A percentile compares a stretch with the other conserved stretches of the same genome.
phyloP scores from a whole-genome alignment of 805 yeast species.

The Yamadazyma sp. region DNA sequence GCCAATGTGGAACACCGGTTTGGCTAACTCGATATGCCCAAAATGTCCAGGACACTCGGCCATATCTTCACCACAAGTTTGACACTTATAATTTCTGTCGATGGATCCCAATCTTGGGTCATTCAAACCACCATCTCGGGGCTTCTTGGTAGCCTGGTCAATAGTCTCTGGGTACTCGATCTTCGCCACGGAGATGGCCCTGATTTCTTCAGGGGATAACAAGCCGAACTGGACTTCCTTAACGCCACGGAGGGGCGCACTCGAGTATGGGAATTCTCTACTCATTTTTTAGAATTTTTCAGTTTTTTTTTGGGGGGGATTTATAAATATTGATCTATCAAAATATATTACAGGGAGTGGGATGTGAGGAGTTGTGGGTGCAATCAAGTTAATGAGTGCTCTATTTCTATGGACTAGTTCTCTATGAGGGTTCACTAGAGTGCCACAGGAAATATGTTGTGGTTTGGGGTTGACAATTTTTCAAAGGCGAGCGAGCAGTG shows the following conservation, averaged over 20 bases:
- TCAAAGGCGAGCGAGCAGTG: slow-evolving; percentile 14
- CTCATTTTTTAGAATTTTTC: slow-evolving; percentile 29
- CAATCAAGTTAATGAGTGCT: slow-evolving; percentile 38
- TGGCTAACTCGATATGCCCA: slow-evolving; percentile 97
- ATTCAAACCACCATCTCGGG: slow-evolving; percentile 94
- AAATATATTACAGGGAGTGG: slow-evolving; percentile 9
- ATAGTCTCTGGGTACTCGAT: slow-evolving; percentile 99
- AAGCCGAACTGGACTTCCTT: slow-evolving; percentile 99
- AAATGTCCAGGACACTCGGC: slow-evolving; percentile 99
- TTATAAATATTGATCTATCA: slow-evolving; percentile 13
- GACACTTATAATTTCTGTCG: slow-evolving; percentile 96
- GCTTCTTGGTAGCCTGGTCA: slow-evolving; percentile 94
- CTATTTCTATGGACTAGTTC: slow-evolving; percentile 4
- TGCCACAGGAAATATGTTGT: slow-evolving; percentile 6
- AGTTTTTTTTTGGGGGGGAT: slow-evolving; percentile 7
- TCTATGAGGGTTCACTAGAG: slow-evolving; percentile 4
- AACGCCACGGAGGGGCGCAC: slow-evolving; percentile 96
- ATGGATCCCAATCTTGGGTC: slow-evolving; percentile 97
- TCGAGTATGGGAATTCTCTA: slow-evolving; percentile 80
- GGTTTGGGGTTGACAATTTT: slow-evolving; percentile 8
- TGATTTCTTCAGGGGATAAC: slow-evolving; percentile 91
- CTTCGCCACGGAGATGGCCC: slow-evolving; percentile 97
- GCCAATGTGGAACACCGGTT: slow-evolving; percentile 98
- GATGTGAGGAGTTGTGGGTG: slow-evolving; percentile 9
- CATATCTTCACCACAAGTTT: slow-evolving; percentile 99